Evolutionary conservation across 1,284 basidiomycete species (phyloP).

Genomic region (Irpex sp.): DNA sequence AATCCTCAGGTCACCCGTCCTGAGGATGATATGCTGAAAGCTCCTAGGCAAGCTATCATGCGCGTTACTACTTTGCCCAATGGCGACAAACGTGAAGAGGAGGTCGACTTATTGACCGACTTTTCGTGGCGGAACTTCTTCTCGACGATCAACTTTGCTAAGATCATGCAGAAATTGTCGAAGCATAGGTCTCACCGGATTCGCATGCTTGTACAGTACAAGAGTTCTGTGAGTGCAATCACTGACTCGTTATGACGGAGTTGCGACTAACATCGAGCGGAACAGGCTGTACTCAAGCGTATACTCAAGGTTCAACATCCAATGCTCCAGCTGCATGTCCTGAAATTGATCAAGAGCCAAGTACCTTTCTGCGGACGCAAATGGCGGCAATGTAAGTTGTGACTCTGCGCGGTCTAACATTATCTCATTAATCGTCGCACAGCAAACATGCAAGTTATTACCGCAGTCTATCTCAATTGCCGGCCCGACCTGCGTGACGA

Average conservation of each 20-base stretch:
- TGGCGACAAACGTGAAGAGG: slow-evolving; percentile 74
- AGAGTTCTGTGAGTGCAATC: slow-evolving; percentile 76
- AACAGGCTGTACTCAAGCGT: slow-evolving; percentile 89
- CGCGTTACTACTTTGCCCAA: slow-evolving; percentile 60
- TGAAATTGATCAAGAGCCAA: slow-evolving; percentile 98
- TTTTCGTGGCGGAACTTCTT: slow-evolving; percentile 99
- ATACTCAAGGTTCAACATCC: slow-evolving; percentile 93
- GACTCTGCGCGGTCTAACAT: background rate
- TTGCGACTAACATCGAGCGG: slow-evolving; percentile 7
- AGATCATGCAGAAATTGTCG: slow-evolving; percentile 97
- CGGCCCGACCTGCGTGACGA: slow-evolving; percentile 96
- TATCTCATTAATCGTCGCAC: slow-evolving; percentile 8
- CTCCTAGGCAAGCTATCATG: slow-evolving; percentile 52
- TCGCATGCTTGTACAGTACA: slow-evolving; percentile 96
- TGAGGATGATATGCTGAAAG: slow-evolving; percentile 58
- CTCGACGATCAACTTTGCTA: slow-evolving; percentile 96
- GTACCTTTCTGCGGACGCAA: slow-evolving; percentile 98
- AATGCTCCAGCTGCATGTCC: slow-evolving; percentile 91
- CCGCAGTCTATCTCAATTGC: slow-evolving; percentile 96
- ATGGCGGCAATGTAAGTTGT: slow-evolving; percentile 87
- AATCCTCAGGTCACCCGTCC: slow-evolving; percentile 49
- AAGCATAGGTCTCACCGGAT: slow-evolving; percentile 95
- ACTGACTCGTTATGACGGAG: background rate
- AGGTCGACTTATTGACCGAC: slow-evolving; percentile 88
- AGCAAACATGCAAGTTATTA: slow-evolving; percentile 99